Evolutionary conservation across 345 rosid genomes (phyloP).

Genomic region (Clausena lansium): DNA sequence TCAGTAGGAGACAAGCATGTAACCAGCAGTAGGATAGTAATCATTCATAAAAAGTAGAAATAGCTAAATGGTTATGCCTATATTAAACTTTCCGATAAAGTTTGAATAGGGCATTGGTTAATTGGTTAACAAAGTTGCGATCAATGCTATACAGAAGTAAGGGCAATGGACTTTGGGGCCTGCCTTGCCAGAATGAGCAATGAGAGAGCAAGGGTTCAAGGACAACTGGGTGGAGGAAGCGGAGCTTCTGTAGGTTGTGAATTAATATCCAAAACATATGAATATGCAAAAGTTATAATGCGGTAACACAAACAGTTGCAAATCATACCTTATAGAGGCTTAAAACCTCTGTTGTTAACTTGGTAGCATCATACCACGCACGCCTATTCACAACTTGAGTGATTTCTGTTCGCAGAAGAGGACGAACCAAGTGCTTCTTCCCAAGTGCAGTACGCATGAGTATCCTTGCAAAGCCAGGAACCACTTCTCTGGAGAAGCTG

Average conservation of each 20-base stretch:
- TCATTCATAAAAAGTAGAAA: neutral
- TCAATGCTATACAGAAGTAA: neutral
- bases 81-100: neutral
- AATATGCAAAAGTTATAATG: neutral
- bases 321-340: slow-evolving; percentile 76
- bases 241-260: neutral
- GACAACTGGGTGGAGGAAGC: neutral
- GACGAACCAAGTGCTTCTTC: slow-evolving; percentile 91
- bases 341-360: slow-evolving; percentile 77
- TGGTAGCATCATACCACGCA: slow-evolving; percentile 90
- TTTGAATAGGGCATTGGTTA: neutral
- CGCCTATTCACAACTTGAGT: slow-evolving; percentile 90
- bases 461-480: slow-evolving; percentile 88
- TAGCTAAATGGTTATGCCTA: neutral
- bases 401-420: slow-evolving; percentile 82
- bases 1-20: neutral
- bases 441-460: slow-evolving; percentile 85
- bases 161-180: neutral
- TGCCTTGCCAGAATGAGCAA: neutral
- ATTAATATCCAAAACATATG: neutral
- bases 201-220: neutral
- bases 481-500: slow-evolving; percentile 88
- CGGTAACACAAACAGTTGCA: neutral
- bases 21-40: neutral
- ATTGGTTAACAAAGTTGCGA: neutral